Evolutionary conservation across 2,329 filamentous ascomycete species (phyloP), one percentile per base, ranked within the genome.

Genomic region (Scolecobasidium constrictum): DNA sequence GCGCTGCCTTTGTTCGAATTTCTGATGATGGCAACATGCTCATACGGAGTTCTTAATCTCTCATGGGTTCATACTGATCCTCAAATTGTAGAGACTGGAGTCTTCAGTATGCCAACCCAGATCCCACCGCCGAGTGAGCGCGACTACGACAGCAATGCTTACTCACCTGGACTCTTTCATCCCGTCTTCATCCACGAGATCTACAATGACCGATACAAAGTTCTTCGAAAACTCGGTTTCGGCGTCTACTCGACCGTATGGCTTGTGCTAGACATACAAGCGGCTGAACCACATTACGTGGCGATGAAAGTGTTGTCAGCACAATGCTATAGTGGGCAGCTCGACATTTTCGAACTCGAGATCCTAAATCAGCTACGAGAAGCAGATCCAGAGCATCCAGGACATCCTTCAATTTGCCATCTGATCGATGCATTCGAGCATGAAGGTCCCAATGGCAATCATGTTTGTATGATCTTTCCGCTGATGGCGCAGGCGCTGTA

Each of bases 161-260:
- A 36, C 15, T 13, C 35, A 12, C 11, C 35, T 13, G 15, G n/a
- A 12, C 4, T 12, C 3, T 67, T 62, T 42, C 65, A 66, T 46
- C 58, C 63, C 1, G 59, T 59, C n/a, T 53, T 49, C 1, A 48
- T 64, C 1, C 62, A 64, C 3, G 54, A 69, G 11, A 46, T 63
- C 1, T 56, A 67, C 3, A 50, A 55, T 2, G 44, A 53, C n/a
- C 47, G 52, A 3, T 70, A 58, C 41, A 58, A 69, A 49, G 62
- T 40, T 26, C 21, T 40, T 9, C 21, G 16, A 13, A 40, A 40
- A 23, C 38, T 40, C 18, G 38, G 38, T 15, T 40, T 28, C 16
- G 38, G 38, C 6, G 13, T 16, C 20, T 28, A 16, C 17, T 19
- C 40, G 11, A 35, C 20, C 15, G 23, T 40, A n/a, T 40, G 38